Evolutionary conservation across 495 filamentous ascomycete species (phyloP).

Genomic region (Tetracladium marchalianum): DNA sequence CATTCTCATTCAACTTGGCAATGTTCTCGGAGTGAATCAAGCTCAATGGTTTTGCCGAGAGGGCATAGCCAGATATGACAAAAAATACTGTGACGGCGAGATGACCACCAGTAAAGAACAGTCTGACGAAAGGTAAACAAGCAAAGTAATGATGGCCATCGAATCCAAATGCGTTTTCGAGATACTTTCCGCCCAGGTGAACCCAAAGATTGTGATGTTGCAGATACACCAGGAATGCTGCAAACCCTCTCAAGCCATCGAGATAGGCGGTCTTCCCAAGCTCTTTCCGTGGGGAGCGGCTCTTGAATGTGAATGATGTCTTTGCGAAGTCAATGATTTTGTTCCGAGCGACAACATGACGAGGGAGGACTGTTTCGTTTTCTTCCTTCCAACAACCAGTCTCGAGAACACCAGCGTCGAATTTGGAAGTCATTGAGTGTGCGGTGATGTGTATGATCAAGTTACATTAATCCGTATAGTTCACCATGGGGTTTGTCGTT

Average conservation of each 20-base stretch:
- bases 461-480: no score
- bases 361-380: no score
- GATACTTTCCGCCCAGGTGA: constrained; percentile 17
- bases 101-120: constrained; percentile 48
- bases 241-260: constrained; percentile 42
- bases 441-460: no score
- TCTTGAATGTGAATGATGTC: no score
- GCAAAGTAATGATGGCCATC: constrained; percentile 31
- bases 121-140: constrained; percentile 50
- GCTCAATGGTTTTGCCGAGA: constrained; percentile 52
- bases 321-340: no score
- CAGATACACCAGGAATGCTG: constrained; percentile 41
- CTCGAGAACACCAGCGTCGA: no score
- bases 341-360: no score
- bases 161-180: constrained; percentile 27
- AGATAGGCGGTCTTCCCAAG: constrained; percentile 39
- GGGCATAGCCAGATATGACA: constrained; percentile 58
- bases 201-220: constrained; percentile 24
- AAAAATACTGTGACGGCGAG: constrained; percentile 67
- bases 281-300: constrained; percentile 2
- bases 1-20: constrained; percentile 22
- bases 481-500: no score
- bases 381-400: no score
- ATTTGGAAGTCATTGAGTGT: no score
- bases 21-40: constrained; percentile 38